Evolutionary conservation across 2,329 filamentous ascomycete genomes (phyloP).

Genomic region (Xylaria sp.): DNA sequence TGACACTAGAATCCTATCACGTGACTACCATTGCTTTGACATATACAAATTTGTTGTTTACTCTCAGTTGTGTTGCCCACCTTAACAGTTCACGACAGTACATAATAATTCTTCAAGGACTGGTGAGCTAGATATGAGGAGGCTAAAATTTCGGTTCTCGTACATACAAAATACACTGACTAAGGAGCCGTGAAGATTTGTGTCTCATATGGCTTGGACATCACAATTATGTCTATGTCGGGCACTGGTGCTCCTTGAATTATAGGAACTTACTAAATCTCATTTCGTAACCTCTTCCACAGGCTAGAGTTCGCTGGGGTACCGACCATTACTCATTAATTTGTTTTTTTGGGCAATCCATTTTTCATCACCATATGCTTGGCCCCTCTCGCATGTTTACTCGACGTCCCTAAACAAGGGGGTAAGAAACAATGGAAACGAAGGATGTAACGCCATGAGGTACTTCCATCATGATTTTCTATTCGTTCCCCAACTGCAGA

Average conservation of each 20-base stretch:
- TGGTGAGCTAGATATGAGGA: too few species aligned
- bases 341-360: background rate
- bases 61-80: background rate
- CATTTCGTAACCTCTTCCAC: background rate
- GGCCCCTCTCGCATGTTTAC: background rate
- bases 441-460: background rate
- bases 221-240: background rate
- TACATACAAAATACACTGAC: background rate
- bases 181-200: background rate
- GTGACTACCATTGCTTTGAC: conserved; percentile 12
- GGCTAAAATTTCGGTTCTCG: background rate
- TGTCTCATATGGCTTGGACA: background rate
- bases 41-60: background rate
- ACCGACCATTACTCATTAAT: background rate
- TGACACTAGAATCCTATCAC: background rate
- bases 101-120: too few species aligned
- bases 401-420: background rate
- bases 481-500: background rate
- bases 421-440: background rate
- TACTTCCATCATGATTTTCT: background rate
- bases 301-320: background rate
- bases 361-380: background rate
- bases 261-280: background rate
- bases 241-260: background rate
- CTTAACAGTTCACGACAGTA: too few species aligned